A percentile compares a stretch with the other conserved stretches of the same genome.
phyloP scores from a whole-genome alignment of 2,329 filamentous ascomycete genomes.

The Ascochyta rabiei region DNA sequence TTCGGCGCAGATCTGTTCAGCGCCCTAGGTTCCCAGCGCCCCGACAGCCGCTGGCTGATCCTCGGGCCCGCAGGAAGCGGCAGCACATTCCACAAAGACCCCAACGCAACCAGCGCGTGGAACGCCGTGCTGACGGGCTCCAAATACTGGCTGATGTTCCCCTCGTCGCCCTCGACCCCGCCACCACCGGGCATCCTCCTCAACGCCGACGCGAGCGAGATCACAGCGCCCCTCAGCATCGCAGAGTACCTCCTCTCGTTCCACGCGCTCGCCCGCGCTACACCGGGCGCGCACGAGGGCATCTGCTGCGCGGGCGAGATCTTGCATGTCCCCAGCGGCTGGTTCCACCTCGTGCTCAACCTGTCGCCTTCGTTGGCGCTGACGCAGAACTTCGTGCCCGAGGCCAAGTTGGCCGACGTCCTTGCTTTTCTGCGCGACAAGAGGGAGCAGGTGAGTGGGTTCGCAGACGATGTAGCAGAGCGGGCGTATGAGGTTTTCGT shows the following conservation, averaged over 20 bases:
- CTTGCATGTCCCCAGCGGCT: constrained; percentile 88
- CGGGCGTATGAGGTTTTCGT: constrained; percentile 75
- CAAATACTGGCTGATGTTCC: constrained; percentile 99
- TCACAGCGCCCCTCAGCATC: constrained; percentile 91
- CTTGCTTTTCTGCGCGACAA: constrained; percentile 82
- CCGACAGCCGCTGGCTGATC: constrained; percentile 91
- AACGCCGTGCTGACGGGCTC: constrained; percentile 88
- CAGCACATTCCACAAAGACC: constrained; percentile 91
- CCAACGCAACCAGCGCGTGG: constrained; percentile 81
- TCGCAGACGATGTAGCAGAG: constrained; percentile 72
- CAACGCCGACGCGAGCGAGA: constrained; percentile 86
- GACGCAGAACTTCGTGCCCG: constrained; percentile 93
- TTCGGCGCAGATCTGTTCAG: constrained; percentile 88
- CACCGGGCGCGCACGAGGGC: constrained; percentile 81
- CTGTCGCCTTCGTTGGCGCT: constrained; percentile 83
- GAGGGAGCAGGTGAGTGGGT: constrained; percentile 85
- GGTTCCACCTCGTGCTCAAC: constrained; percentile 97
- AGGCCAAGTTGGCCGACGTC: constrained; percentile 73
- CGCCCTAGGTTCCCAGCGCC: constrained; percentile 76
- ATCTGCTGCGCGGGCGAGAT: constrained; percentile 86
- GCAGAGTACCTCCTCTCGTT: constrained; percentile 96
- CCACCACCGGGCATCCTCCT: constrained; percentile 89
- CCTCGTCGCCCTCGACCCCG: constrained; percentile 65
- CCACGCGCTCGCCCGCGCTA: constrained; percentile 78
- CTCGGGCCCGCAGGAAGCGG: constrained; percentile 85